Conservation (phyloP, 2,329 filamentous ascomycete genomes). For the Hymenotorrendiella dingleyae region DNA sequence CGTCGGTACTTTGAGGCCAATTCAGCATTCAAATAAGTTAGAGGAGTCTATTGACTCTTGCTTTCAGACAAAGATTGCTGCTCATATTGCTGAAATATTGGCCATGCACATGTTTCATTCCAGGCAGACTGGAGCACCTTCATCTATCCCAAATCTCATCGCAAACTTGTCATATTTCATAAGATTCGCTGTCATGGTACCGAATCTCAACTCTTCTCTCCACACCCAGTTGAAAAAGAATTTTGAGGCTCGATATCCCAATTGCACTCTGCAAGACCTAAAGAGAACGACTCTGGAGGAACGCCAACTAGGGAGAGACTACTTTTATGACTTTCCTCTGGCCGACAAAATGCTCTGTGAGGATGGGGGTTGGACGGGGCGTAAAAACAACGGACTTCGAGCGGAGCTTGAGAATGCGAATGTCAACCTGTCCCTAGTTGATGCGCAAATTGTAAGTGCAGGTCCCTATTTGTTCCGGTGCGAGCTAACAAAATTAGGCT, state of each 20-base stretch:
- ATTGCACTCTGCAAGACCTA: slow-evolving; percentile 69
- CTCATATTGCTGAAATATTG: slow-evolving; percentile 79
- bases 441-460: slow-evolving; percentile 78
- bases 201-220: slow-evolving; percentile 79
- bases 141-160: slow-evolving; percentile 65
- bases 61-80: slow-evolving; percentile 65
- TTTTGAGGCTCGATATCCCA: slow-evolving; percentile 70
- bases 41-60: slow-evolving; percentile 41
- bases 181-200: slow-evolving; percentile 70
- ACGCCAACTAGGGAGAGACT: slow-evolving; percentile 64
- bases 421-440: slow-evolving; percentile 82
- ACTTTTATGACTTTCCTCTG: slow-evolving; percentile 77
- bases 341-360: slow-evolving; percentile 71
- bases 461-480: no score
- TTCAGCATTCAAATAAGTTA: slow-evolving; percentile 46
- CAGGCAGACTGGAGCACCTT: slow-evolving; percentile 65
- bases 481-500: slow-evolving; percentile 43
- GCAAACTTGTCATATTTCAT: slow-evolving; percentile 74
- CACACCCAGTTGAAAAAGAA: slow-evolving; percentile 83
- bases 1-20: slow-evolving; percentile 52
- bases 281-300: slow-evolving; percentile 66
- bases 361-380: slow-evolving; percentile 71
- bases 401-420: slow-evolving; percentile 84
- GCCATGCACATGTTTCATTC: slow-evolving; percentile 87
- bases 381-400: slow-evolving; percentile 64